Conservation (phyloP, 345 rosid species). For the Pseudoturritis turrita region DNA sequence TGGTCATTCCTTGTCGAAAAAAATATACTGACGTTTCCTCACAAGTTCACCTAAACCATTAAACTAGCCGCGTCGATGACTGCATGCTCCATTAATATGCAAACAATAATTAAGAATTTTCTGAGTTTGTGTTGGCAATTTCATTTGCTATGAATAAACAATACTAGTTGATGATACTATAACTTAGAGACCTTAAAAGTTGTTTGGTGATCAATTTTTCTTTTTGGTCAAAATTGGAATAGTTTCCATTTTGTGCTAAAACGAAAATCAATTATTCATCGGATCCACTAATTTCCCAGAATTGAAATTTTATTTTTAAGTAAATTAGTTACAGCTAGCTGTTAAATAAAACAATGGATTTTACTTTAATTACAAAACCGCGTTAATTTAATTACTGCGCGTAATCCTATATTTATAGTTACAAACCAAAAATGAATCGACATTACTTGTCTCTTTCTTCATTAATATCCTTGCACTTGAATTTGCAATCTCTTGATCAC, state of each 20-base stretch:
- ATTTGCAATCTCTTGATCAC: too few relatives aligned
- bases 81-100: neutral
- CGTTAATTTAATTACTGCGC: constrained; percentile 3
- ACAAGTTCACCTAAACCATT: constrained; percentile 6
- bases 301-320: neutral
- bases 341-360: neutral
- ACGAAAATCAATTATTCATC: neutral
- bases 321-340: constrained; percentile 12
- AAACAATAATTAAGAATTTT: too few relatives aligned
- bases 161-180: neutral
- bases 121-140: neutral
- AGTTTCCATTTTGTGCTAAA: neutral
- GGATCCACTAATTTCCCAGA: neutral
- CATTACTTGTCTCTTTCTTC: constrained; percentile 17
- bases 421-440: neutral
- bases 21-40: neutral
- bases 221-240: neutral
- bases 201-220: neutral
- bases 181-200: neutral
- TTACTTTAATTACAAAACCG: neutral
- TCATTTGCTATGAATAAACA: neutral
- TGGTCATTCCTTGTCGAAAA: neutral
- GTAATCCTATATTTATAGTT: neutral
- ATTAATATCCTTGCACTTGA: neutral
- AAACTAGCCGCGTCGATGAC: constrained; percentile 6